Conservation (phyloP, 805 yeast genomes). For the Metschnikowia lachancei region DNA sequence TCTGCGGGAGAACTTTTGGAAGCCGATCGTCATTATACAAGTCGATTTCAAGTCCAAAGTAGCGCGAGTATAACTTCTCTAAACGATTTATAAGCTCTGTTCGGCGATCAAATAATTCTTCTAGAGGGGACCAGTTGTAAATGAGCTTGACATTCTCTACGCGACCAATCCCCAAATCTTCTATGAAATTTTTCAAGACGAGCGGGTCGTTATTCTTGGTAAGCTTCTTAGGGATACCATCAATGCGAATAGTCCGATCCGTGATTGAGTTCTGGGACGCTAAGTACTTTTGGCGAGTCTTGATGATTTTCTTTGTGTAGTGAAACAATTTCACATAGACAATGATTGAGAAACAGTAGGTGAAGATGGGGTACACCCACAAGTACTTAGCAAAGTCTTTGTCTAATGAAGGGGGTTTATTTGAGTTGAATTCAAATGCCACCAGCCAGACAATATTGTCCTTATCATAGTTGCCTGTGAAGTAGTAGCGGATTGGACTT, state of each 20-base stretch:
- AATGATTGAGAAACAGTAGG: conserved; percentile 50
- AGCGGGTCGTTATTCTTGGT: conserved; percentile 36
- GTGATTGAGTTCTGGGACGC: conserved; percentile 60
- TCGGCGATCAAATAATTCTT: conserved; percentile 36
- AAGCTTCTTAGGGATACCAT: conserved; percentile 51
- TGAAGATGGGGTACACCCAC: conserved; percentile 54
- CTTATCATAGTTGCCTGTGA: conserved; percentile 44
- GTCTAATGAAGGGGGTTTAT: conserved; percentile 25
- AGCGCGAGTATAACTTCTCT: conserved; percentile 42
- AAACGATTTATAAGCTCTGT: conserved; percentile 29
- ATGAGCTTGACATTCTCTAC: conserved; percentile 51
- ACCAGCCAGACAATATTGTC: conserved; percentile 28
- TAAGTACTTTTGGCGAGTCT: conserved; percentile 53
- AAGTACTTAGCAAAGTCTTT: conserved; percentile 44
- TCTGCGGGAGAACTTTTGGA: conserved; percentile 31
- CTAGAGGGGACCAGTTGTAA: conserved; percentile 45
- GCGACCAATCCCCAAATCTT: conserved; percentile 53
- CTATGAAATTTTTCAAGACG: conserved; percentile 48
- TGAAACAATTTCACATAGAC: conserved; percentile 45
- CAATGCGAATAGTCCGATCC: conserved; percentile 55
- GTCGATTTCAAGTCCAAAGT: conserved; percentile 43
- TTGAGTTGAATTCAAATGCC: conserved; percentile 6
- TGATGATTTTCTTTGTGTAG: conserved; percentile 48
- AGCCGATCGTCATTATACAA: conserved; percentile 33
- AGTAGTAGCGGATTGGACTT: conserved; percentile 39